Conservation (phyloP, 352 stramenopile genomes). For the Phytophthora palmivora region DNA sequence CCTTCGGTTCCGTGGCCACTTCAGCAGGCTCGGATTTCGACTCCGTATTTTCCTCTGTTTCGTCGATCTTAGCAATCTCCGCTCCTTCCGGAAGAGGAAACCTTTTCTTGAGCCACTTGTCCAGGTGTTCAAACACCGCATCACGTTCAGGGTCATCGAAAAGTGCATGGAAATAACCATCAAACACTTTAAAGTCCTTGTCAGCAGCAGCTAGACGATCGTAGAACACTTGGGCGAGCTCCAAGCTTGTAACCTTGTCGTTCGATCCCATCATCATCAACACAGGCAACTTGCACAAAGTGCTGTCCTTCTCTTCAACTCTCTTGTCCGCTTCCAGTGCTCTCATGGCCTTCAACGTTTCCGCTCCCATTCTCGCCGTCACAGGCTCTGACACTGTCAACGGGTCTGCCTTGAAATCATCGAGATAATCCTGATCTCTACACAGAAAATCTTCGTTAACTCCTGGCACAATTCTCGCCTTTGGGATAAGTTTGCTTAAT, state of each 20-base stretch:
- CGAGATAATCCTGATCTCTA: conserved; percentile 50
- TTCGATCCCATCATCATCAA: conserved; percentile 60
- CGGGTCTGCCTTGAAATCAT: conserved; percentile 46
- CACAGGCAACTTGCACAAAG: conserved; percentile 37
- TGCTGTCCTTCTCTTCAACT: conserved; percentile 38
- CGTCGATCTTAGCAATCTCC: conserved; percentile 19
- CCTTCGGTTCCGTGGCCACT: neutral
- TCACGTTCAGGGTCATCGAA: conserved; percentile 71
- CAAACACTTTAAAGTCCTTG: conserved; percentile 70
- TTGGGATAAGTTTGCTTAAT: conserved; percentile 56
- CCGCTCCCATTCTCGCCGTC: conserved; percentile 50
- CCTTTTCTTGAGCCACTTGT: conserved; percentile 54
- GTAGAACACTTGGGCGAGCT: conserved; percentile 57
- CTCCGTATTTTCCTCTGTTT: conserved; percentile 1
- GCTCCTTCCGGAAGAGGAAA: conserved; percentile 31
- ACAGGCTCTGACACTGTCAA: conserved; percentile 51
- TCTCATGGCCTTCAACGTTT: conserved; percentile 51
- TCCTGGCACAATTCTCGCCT: conserved; percentile 58
- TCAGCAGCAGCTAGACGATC: conserved; percentile 44
- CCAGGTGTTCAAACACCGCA: conserved; percentile 46
- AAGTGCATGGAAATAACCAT: conserved; percentile 64
- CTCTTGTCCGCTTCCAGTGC: conserved; percentile 39
- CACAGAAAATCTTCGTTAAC: conserved; percentile 50
- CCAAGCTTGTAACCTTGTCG: conserved; percentile 63
- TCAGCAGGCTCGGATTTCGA: neutral